Evolutionary conservation across 2,329 filamentous ascomycete genomes (phyloP).

Genomic region (Apiospora marii): DNA sequence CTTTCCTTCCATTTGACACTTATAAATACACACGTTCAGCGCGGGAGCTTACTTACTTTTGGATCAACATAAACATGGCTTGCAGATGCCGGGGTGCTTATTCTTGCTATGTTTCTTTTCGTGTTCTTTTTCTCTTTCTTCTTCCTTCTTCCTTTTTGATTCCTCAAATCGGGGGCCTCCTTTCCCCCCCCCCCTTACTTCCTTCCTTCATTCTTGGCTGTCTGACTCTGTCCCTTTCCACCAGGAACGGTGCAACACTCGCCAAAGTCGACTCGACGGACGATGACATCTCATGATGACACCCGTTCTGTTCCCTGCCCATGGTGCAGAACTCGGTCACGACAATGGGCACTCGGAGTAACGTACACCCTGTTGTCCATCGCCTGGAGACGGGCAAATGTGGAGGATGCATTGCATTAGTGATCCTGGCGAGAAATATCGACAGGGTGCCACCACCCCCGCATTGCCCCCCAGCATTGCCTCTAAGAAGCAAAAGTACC

Average conservation of each 20-base stretch:
- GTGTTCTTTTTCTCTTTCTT: not conserved
- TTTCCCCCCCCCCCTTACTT: not conserved
- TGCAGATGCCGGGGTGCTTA: not conserved
- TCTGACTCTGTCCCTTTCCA: not conserved
- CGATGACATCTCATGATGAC: not conserved
- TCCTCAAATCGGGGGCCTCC: not conserved
- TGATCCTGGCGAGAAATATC: not conserved
- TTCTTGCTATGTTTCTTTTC: not conserved
- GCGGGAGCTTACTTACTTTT: not conserved
- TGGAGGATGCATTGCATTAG: constrained; percentile 2
- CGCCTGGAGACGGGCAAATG: not conserved
- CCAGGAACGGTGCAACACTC: not conserved
- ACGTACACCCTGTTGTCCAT: not conserved
- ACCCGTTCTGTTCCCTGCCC: not conserved
- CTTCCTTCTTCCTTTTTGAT: not conserved
- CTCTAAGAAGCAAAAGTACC: constrained; percentile 15
- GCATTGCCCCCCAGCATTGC: not conserved
- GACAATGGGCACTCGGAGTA: not conserved
- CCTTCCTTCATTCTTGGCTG: not conserved
- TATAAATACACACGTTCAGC: not conserved
- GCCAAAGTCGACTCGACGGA: not conserved
- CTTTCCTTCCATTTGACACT: not conserved
- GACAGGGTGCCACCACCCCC: constrained; percentile 3
- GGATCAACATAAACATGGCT: not conserved
- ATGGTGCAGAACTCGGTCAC: not conserved